phyloP scores from a whole-genome alignment of 2,329 filamentous ascomycete species.

The Diaporthe batatas region DNA sequence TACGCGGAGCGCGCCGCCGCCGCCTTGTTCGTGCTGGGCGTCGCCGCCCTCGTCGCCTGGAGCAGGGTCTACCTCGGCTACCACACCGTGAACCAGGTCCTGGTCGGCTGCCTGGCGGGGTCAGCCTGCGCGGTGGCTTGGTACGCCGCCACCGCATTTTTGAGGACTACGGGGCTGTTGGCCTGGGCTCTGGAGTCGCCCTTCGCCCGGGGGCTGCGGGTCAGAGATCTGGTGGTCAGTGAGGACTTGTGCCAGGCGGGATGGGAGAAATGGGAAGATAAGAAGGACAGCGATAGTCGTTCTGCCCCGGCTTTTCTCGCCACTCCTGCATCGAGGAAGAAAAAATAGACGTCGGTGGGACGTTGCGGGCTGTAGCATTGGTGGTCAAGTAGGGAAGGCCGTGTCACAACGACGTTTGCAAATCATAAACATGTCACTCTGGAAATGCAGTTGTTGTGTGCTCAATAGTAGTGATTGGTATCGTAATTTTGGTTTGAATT shows the following conservation, averaged over 20 bases:
- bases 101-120: conserved; percentile 83
- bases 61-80: conserved; percentile 94
- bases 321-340: conserved; percentile 47
- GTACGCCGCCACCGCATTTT: conserved; percentile 79
- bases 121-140: conserved; percentile 78
- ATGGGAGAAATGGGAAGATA: conserved; percentile 90
- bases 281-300: conserved; percentile 50
- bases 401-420: neutral
- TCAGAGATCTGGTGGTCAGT: conserved; percentile 86
- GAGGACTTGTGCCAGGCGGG: conserved; percentile 93
- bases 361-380: neutral
- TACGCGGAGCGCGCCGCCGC: conserved; percentile 69
- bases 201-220: conserved; percentile 74
- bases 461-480: neutral
- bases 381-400: neutral
- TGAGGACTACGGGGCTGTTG: conserved; percentile 77
- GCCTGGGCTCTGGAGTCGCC: conserved; percentile 78
- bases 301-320: conserved; percentile 35
- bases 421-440: neutral
- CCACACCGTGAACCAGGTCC: conserved; percentile 88
- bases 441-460: neutral
- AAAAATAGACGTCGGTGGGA: conserved; percentile 49
- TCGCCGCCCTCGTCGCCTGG: conserved; percentile 79
- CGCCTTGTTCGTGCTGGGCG: conserved; percentile 67
- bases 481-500: conserved; percentile 7